Conservation (phyloP, 345 rosid genomes). For the Populus nigra region DNA sequence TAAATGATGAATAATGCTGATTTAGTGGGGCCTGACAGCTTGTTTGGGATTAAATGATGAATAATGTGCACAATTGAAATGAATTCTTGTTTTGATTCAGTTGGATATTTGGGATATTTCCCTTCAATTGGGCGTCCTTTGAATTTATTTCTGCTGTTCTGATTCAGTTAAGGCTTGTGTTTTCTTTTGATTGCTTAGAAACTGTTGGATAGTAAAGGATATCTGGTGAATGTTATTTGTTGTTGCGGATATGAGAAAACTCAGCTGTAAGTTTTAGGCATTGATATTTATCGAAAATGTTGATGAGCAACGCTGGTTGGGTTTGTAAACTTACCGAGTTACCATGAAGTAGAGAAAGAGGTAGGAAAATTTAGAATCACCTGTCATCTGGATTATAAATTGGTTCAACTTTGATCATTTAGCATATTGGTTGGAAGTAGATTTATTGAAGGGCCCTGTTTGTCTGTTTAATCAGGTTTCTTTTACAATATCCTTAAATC, state of each 20-base stretch:
- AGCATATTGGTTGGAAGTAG: background rate
- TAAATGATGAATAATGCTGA: slow-evolving; percentile 13
- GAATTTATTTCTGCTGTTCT: background rate
- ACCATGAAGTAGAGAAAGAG: background rate
- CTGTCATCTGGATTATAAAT: background rate
- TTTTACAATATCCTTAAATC: background rate
- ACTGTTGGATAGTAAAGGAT: no score
- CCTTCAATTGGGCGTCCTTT: slow-evolving; percentile 9
- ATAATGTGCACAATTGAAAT: slow-evolving; percentile 11
- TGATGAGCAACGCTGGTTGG: background rate
- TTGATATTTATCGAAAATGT: background rate
- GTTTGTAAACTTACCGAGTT: background rate
- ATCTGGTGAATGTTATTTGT: no score
- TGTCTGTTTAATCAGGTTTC: background rate
- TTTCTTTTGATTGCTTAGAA: no score
- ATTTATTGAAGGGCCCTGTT: background rate
- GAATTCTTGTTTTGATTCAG: background rate
- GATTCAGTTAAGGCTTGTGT: background rate
- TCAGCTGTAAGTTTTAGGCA: no score
- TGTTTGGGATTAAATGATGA: slow-evolving; percentile 5
- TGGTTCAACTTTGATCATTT: background rate
- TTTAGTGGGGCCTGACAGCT: background rate
- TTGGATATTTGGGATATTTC: slow-evolving; percentile 2
- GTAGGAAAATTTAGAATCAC: background rate
- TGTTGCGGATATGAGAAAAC: no score